Evolutionary conservation across 495 filamentous ascomycete species (phyloP).

Genomic region (Penicillium psychrofluorescens): DNA sequence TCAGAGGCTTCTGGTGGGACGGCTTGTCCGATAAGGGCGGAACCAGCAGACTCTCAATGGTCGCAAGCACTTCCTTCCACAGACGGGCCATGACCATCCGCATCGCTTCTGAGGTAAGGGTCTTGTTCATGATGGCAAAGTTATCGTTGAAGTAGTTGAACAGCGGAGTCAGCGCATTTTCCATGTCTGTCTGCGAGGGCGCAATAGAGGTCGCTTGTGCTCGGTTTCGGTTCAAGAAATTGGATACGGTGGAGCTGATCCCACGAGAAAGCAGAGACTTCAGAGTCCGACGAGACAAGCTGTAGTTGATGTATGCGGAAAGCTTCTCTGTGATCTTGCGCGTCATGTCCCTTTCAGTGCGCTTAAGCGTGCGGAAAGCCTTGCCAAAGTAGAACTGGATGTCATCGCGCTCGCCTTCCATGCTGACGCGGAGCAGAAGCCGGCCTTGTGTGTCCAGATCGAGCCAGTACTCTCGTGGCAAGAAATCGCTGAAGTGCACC

Average conservation of each 20-base stretch:
- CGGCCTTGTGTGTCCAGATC: constrained; percentile 94
- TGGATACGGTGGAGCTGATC: constrained; percentile 68
- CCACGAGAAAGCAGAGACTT: constrained; percentile 65
- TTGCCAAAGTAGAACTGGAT: constrained; percentile 99
- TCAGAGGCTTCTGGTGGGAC: constrained; percentile 79
- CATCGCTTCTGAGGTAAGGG: constrained; percentile 89
- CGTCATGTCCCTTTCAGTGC: constrained; percentile 96
- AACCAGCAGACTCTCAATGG: constrained; percentile 83
- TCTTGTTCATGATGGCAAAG: constrained; percentile 97
- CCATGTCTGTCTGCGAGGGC: constrained; percentile 64
- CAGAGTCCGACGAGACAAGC: constrained; percentile 75
- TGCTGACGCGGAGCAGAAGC: constrained; percentile 82
- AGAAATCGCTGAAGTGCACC: constrained; percentile 87
- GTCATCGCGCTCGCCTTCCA: constrained; percentile 98
- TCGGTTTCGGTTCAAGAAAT: constrained; percentile 61
- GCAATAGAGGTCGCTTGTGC: constrained; percentile 48
- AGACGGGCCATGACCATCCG: constrained; percentile 93
- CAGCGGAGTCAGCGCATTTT: constrained; percentile 77
- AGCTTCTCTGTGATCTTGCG: constrained; percentile 98
- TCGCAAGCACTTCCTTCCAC: constrained; percentile 95
- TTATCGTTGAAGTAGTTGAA: constrained; percentile 98
- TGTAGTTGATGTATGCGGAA: constrained; percentile 88
- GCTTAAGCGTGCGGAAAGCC: constrained; percentile 88
- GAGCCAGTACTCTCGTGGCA: constrained; percentile 94
- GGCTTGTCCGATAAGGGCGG: constrained; percentile 94